Percentiles rank a stretch among this genome's conserved stretches.
Evolutionary conservation across 2,329 filamentous ascomycete genomes (phyloP).

Genomic region (Rhynchosporium agropyri): DNA sequence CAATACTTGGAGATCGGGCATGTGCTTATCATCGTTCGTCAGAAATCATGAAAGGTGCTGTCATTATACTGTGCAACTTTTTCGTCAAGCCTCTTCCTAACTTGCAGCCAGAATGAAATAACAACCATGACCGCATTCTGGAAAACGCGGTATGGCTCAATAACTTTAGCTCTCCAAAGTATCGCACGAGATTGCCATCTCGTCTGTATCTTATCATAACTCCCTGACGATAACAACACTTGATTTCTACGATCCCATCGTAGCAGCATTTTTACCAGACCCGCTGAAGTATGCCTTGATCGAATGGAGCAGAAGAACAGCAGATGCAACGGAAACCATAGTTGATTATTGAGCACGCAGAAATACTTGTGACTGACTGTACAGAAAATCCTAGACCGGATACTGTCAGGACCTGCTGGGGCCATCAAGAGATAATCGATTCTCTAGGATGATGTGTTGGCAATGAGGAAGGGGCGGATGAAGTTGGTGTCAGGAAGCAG

Average conservation of each 20-base stretch:
- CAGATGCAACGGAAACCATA: conserved; percentile 45
- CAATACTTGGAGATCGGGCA: background rate
- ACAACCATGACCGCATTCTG: conserved; percentile 21
- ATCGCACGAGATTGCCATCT: conserved; percentile 24
- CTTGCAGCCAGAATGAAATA: background rate
- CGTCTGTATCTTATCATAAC: conserved; percentile 18
- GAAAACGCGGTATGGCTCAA: conserved; percentile 26
- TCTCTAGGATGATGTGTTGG: conserved; percentile 46
- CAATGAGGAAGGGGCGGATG: conserved; percentile 45
- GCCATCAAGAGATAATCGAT: conserved; percentile 48
- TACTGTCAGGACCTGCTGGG: conserved; percentile 48
- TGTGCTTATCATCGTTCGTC: background rate
- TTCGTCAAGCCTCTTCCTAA: too few relatives aligned
- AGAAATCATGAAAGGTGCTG: background rate
- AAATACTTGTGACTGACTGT: conserved; percentile 45
- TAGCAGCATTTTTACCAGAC: conserved; percentile 41
- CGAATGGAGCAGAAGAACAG: conserved; percentile 48
- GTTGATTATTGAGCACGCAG: conserved; percentile 49
- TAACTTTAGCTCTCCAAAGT: conserved; percentile 7
- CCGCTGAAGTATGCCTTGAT: conserved; percentile 48
- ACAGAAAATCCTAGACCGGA: conserved; percentile 40
- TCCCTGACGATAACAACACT: conserved; percentile 19
- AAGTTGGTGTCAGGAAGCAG: conserved; percentile 46
- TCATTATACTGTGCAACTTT: too few relatives aligned
- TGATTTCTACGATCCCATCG: conserved; percentile 39